These are phyloP conservation scores for Gossypium schwendimanii DNA, from an alignment of 441 rosid genomes.

Conservation along the genomic window DNA sequence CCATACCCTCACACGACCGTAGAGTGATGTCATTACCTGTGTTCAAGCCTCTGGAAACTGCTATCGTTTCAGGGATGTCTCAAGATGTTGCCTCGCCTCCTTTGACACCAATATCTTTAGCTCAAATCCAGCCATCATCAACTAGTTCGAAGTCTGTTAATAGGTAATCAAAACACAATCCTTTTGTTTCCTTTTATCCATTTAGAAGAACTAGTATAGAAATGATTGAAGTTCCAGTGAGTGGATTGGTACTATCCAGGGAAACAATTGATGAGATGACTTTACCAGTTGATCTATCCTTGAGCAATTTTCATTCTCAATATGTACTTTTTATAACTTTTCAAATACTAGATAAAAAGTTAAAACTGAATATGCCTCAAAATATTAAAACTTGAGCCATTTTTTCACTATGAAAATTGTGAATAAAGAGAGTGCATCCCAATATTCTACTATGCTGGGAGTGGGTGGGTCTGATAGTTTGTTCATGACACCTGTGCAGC, in stretches of 20 bases:
- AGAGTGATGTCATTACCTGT: conserved; percentile 35
- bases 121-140: conserved; percentile 22
- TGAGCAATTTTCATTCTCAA: background rate
- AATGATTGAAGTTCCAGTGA: background rate
- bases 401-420: background rate
- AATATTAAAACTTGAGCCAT: background rate
- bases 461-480: background rate
- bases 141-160: conserved; percentile 19
- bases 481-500: background rate
- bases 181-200: conserved; percentile 9
- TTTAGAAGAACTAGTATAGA: background rate
- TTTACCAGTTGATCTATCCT: background rate
- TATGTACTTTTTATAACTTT: background rate
- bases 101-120: conserved; percentile 55
- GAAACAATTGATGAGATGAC: background rate
- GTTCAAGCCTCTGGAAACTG: conserved; percentile 31
- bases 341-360: background rate
- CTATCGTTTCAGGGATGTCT: conserved; percentile 32
- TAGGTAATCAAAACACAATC: conserved; percentile 31
- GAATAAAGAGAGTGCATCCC: background rate
- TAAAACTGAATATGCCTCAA: background rate
- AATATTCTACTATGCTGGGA: background rate
- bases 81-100: conserved; percentile 57
- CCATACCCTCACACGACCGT: conserved; percentile 48
- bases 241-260: background rate